phyloP scores from a whole-genome alignment of 148 eudicot genomes.

The Diospyros kaki region DNA sequence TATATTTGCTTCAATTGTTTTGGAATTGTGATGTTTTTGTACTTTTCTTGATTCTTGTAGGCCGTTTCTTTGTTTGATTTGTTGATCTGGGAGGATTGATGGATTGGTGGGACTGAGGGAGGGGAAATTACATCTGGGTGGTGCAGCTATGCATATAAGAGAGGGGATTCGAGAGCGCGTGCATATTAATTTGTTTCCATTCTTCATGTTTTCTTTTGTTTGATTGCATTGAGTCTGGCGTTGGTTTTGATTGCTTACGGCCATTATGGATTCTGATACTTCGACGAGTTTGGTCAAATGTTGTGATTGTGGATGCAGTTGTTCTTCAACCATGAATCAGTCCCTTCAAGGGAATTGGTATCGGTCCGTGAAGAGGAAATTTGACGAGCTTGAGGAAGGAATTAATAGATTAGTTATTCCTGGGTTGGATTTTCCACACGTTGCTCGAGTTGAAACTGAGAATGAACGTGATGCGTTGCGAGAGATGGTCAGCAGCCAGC shows the following conservation, averaged over 20 bases:
- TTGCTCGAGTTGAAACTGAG: conserved; percentile 70
- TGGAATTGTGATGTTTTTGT: background rate
- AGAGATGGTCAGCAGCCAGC: conserved; percentile 69
- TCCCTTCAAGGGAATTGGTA: conserved; percentile 51
- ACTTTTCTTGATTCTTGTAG: conserved; percentile 2
- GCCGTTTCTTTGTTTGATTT: background rate
- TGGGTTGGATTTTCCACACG: conserved; percentile 49
- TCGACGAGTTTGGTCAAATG: conserved; percentile 51
- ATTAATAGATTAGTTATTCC: conserved; percentile 39
- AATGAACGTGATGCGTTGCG: conserved; percentile 72
- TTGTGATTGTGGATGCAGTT: conserved; percentile 71
- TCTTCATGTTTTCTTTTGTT: background rate
- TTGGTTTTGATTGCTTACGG: conserved; percentile 12
- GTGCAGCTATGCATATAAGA: background rate
- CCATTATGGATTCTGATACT: conserved; percentile 48
- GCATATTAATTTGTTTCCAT: background rate
- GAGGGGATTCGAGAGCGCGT: conserved; percentile 3
- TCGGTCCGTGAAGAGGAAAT: conserved; percentile 76
- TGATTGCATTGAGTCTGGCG: background rate
- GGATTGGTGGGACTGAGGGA: background rate
- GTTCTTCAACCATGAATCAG: conserved; percentile 42
- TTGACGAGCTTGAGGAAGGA: conserved; percentile 50
- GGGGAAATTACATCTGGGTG: background rate
- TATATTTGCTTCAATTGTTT: background rate
- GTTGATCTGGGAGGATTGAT: background rate